These are phyloP conservation scores for Candida insectalens DNA, from an alignment of 805 yeast genomes.

Conservation along the genomic window DNA sequence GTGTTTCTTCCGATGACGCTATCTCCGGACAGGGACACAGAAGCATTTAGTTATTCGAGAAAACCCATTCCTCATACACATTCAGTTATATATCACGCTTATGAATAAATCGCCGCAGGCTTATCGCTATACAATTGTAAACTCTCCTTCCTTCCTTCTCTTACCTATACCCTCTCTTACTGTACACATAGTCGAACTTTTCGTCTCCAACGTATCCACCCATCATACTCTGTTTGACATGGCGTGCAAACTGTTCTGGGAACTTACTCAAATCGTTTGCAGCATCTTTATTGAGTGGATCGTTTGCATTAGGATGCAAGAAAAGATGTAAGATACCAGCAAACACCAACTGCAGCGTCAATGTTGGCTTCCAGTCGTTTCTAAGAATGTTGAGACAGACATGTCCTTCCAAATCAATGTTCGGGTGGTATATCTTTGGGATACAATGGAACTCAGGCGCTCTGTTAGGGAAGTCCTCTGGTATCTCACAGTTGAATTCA, in stretches of 20 bases:
- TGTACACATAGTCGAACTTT: constrained; percentile 59
- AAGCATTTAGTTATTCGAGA: constrained; percentile 5
- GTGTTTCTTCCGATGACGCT: constrained; percentile 19
- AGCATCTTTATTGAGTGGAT: constrained; percentile 88
- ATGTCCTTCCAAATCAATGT: constrained; percentile 83
- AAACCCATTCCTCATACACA: no score
- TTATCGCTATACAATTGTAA: no score
- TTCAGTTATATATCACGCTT: no score
- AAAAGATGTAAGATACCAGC: constrained; percentile 82
- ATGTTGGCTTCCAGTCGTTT: constrained; percentile 95
- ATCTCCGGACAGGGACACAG: constrained; percentile 19
- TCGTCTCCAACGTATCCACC: constrained; percentile 59
- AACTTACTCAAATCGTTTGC: constrained; percentile 47
- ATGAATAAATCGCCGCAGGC: no score
- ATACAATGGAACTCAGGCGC: constrained; percentile 78
- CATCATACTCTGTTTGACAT: constrained; percentile 55
- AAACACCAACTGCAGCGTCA: constrained; percentile 69
- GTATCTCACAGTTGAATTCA: constrained; percentile 53
- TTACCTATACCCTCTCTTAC: no score
- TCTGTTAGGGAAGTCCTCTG: constrained; percentile 77
- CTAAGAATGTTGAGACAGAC: constrained; percentile 85
- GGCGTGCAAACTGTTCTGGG: constrained; percentile 38
- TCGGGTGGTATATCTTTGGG: constrained; percentile 82
- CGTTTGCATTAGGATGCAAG: constrained; percentile 84
- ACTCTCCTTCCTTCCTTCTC: no score